Evolutionary conservation across 177 flowering plant species (phyloP).

Genomic region (Vitis hybrid): DNA sequence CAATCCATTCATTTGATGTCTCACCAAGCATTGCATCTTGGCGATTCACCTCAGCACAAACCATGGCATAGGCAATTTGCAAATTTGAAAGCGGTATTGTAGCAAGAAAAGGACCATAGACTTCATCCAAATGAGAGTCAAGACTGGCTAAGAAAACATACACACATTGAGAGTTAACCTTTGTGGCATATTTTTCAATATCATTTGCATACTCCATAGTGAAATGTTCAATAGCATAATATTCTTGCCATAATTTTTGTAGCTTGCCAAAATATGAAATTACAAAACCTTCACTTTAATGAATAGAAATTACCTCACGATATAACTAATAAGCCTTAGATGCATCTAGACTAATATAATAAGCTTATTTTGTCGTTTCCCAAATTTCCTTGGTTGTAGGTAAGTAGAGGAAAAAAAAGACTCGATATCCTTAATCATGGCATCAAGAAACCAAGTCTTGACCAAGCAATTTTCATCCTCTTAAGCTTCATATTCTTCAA

Average conservation of each 20-base stretch:
- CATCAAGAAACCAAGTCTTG: neutral
- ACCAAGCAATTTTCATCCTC: neutral
- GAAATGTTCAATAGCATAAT: slow-evolving; percentile 1
- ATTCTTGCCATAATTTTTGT: slow-evolving; percentile 6
- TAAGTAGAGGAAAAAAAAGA: neutral
- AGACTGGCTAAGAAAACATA: slow-evolving; percentile 9
- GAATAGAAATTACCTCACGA: neutral
- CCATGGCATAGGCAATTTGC: neutral
- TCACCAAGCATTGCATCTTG: slow-evolving; percentile 5
- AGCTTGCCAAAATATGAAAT: neutral
- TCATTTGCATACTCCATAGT: slow-evolving; percentile 10
- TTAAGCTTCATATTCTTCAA: neutral
- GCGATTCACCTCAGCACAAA: neutral
- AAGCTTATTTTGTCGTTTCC: neutral
- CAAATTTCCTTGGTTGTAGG: neutral
- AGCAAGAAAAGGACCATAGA: neutral
- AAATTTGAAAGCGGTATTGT: neutral
- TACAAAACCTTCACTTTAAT: neutral
- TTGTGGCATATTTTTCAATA: slow-evolving; percentile 6
- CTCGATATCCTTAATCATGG: neutral
- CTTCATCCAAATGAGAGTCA: slow-evolving; percentile 11
- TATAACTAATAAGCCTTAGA: neutral
- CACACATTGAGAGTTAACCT: slow-evolving; percentile 8
- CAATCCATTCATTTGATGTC: neutral
- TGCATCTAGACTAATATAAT: neutral